Conservation (phyloP, 768 basidiomycete genomes). For the Mycena olivaceomarginata region DNA sequence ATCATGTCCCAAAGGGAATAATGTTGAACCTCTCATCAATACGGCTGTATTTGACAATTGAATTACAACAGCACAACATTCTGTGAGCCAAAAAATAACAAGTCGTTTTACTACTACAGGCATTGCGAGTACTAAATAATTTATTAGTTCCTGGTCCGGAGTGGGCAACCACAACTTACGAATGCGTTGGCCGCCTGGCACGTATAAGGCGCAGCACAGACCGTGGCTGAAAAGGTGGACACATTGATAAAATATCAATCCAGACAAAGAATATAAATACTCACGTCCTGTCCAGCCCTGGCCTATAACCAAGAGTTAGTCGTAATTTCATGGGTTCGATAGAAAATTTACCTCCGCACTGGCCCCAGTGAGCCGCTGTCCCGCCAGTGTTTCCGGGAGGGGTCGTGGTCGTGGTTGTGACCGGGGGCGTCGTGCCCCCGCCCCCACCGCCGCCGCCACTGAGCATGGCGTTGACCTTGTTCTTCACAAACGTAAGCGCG, state of each 20-base stretch:
- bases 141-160: background rate
- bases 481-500: constrained; percentile 55
- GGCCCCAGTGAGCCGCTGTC: background rate
- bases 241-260: background rate
- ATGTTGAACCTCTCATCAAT: background rate
- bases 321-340: background rate
- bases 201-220: constrained; percentile 27
- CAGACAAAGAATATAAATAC: background rate
- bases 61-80: background rate
- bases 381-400: constrained; percentile 1
- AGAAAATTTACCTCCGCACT: constrained; percentile 6
- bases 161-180: constrained; percentile 10
- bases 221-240: background rate
- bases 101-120: background rate
- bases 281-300: constrained; percentile 1
- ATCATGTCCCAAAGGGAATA: no score
- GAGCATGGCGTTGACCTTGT: constrained; percentile 50
- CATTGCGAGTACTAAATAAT: background rate
- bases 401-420: constrained; percentile 9
- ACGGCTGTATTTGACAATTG: background rate
- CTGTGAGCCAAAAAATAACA: no score
- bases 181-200: constrained; percentile 31
- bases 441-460: background rate
- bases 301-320: background rate
- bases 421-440: background rate